These are phyloP conservation scores for Cinchona pubescens DNA, from an alignment of 257 asterid genomes.

Conservation along the genomic window DNA sequence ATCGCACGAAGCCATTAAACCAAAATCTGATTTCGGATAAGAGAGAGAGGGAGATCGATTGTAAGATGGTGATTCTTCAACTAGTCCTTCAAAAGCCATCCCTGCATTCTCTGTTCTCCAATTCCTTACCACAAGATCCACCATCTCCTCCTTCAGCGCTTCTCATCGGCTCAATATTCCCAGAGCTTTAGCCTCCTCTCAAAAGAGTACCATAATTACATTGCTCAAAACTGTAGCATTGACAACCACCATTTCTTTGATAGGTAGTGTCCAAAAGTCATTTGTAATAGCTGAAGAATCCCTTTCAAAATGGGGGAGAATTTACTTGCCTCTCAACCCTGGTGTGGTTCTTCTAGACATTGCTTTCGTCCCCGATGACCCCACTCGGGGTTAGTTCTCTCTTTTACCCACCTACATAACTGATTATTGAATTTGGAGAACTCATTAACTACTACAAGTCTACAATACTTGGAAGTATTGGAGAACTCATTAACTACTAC, in stretches of 20 bases:
- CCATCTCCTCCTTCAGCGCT: background rate
- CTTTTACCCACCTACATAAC: too few species aligned
- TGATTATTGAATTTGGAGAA: too few species aligned
- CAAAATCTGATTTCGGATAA: constrained; percentile 14
- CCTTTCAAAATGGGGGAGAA: constrained; percentile 90
- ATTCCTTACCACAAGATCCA: background rate
- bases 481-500: too few species aligned
- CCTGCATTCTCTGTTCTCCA: constrained; percentile 19
- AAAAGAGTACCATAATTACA: constrained; percentile 2
- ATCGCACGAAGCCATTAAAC: constrained; percentile 1
- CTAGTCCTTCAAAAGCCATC: constrained; percentile 24
- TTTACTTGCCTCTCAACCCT: constrained; percentile 80
- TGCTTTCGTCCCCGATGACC: constrained; percentile 84
- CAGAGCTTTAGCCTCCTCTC: constrained; percentile 21
- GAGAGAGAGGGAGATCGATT: background rate
- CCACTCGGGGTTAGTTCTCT: constrained; percentile 54
- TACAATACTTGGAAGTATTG: too few species aligned
- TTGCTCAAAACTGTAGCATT: background rate
- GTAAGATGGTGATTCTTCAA: constrained; percentile 12
- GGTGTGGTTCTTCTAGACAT: constrained; percentile 92
- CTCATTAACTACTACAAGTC: too few species aligned
- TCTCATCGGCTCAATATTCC: constrained; percentile 7
- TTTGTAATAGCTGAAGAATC: constrained; percentile 43
- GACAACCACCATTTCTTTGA: constrained; percentile 9
- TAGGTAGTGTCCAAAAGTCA: constrained; percentile 5